Evolutionary conservation across 192 early-diverging fungal species (phyloP), one percentile per base, ranked within the genome.

Genomic region (Bifiguratus adelaidae): DNA sequence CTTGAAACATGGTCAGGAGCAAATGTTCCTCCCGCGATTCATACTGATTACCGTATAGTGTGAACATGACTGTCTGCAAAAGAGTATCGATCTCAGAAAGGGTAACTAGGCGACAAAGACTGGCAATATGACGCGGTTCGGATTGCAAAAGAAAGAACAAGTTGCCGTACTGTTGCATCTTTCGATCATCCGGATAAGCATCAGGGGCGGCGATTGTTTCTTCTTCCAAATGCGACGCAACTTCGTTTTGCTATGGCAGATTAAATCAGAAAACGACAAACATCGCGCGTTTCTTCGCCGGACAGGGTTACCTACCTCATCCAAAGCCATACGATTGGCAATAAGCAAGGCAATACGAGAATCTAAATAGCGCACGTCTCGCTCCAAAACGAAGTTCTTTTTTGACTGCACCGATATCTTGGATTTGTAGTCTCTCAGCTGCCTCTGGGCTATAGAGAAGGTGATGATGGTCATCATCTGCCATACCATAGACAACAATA

Each of bases 31-130:
- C 92, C 41, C 91, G 81, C 27, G 83, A 82, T 59, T 97, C 92
- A 64, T 92, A 95, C 65, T 95, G 92, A 66, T 95, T 94, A 29
- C 91, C 91, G 48, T 89, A 97, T 32, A 97, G 56, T 1, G 92
- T 92, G 51, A 94, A 94, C 91, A 97, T 95, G 49, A 95, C 88
- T 0, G 87, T 92, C 53, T 95, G 91, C 33, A 97, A 56, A 30
- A 95, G 74, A 2, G 92, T 84, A 52, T 97, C 92, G 41, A 97
- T 92, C 63, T 97, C 91, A 34, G 83, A 65, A 24, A 94, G 67
- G 29, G 76, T 88, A 27, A 92, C 88, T 29, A 89, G 54, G 20
- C 89, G 79, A 22, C 88, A 81, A 30, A 97, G 68, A 28, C 73
- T 75, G 15, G 92, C 92, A 50, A 97, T 88, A 47, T 95, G 85